Evolutionary conservation across 202 grass and related monocot genomes (phyloP).

Genomic region (Zizania palustris): DNA sequence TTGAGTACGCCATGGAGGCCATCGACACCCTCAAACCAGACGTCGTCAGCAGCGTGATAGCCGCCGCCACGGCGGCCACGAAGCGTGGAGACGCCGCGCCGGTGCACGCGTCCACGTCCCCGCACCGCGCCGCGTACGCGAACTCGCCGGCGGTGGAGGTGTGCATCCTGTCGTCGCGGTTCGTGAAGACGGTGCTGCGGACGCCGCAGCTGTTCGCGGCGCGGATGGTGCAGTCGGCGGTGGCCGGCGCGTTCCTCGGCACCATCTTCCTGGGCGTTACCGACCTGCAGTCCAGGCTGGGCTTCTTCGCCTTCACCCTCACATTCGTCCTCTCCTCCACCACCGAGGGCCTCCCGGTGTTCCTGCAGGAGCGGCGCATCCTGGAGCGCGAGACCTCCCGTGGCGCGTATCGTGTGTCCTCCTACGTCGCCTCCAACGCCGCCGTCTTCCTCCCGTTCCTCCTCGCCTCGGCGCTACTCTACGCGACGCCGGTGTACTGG

Average conservation of each 20-base stretch:
- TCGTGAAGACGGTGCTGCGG: slow-evolving; percentile 67
- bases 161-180: slow-evolving; percentile 55
- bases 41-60: background rate
- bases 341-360: slow-evolving; percentile 80
- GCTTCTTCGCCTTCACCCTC: slow-evolving; percentile 97
- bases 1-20: slow-evolving; percentile 88
- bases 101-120: background rate
- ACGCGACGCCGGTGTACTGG: slow-evolving; percentile 87
- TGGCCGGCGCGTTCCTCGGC: slow-evolving; percentile 69
- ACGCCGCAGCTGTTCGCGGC: slow-evolving; percentile 71
- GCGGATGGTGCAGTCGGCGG: slow-evolving; percentile 76
- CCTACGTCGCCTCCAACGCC: slow-evolving; percentile 75
- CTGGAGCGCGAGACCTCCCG: slow-evolving; percentile 83
- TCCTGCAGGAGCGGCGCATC: slow-evolving; percentile 80
- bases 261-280: slow-evolving; percentile 72
- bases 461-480: slow-evolving; percentile 64
- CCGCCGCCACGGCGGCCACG: background rate
- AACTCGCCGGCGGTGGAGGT: slow-evolving; percentile 58
- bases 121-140: slow-evolving; percentile 46
- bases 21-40: slow-evolving; percentile 49
- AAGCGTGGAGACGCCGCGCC: background rate
- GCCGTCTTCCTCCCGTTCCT: slow-evolving; percentile 72
- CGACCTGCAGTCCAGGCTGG: slow-evolving; percentile 74
- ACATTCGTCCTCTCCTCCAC: slow-evolving; percentile 90
- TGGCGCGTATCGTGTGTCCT: slow-evolving; percentile 85